phyloP scores from a whole-genome alignment of 768 basidiomycete genomes.

The Mycena filopes region DNA sequence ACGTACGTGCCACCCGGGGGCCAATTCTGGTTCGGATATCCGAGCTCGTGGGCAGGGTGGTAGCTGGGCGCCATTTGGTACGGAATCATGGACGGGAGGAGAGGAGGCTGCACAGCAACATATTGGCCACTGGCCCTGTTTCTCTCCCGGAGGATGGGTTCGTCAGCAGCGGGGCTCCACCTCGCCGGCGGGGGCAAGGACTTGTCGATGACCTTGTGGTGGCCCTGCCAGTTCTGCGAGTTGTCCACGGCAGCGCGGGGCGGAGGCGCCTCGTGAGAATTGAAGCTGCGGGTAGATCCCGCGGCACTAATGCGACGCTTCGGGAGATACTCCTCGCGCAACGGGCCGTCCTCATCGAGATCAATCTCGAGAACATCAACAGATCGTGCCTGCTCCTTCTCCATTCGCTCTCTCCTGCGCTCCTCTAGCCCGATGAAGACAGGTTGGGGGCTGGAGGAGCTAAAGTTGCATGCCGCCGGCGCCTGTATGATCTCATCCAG shows the following conservation, averaged over 20 bases:
- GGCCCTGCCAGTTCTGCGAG: constrained; percentile 34
- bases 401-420: constrained; percentile 62
- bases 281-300: constrained; percentile 38
- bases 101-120: constrained; percentile 68
- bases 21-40: constrained; percentile 54
- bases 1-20: constrained; percentile 45
- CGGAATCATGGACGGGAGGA: constrained; percentile 48
- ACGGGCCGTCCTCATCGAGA: constrained; percentile 84
- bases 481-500: constrained; percentile 77
- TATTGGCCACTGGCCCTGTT: constrained; percentile 68
- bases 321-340: constrained; percentile 84
- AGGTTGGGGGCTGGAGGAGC: constrained; percentile 60
- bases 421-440: constrained; percentile 80
- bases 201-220: constrained; percentile 40
- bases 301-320: constrained; percentile 65
- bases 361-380: constrained; percentile 76
- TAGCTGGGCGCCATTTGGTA: constrained; percentile 46
- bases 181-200: constrained; percentile 77
- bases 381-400: constrained; percentile 52
- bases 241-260: constrained; percentile 30
- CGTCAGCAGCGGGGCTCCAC: constrained; percentile 86
- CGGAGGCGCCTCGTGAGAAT: constrained; percentile 24
- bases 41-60: constrained; percentile 46
- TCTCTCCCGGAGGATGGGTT: constrained; percentile 70
- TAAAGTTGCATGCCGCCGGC: constrained; percentile 45